Conservation (phyloP, 768 basidiomycete species). For the Xerocomellus dryophilus region DNA sequence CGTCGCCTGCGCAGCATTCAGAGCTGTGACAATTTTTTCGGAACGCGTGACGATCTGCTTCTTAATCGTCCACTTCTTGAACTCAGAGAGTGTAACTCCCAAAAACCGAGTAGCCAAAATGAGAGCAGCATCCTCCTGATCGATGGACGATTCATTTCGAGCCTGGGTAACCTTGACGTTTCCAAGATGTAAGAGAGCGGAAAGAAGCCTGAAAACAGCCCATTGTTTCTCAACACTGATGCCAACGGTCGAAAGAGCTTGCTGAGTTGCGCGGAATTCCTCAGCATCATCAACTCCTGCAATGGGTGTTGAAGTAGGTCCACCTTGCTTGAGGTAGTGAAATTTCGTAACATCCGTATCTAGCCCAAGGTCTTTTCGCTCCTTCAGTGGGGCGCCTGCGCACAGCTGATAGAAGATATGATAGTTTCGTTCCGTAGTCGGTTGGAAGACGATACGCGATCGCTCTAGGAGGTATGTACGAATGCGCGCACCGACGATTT, state of each 20-base stretch:
- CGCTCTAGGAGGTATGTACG: slow-evolving; percentile 97
- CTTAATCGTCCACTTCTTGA: slow-evolving; percentile 99
- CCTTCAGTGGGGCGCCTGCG: slow-evolving; percentile 91
- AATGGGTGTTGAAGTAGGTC: slow-evolving; percentile 82
- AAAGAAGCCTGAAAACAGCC: slow-evolving; percentile 93
- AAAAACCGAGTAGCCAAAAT: slow-evolving; percentile 83
- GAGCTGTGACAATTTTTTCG: slow-evolving; percentile 89
- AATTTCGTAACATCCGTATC: slow-evolving; percentile 85
- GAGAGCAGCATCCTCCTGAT: slow-evolving; percentile 79
- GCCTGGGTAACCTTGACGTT: slow-evolving; percentile 87
- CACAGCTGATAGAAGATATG: slow-evolving; percentile 99
- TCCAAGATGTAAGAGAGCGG: slow-evolving; percentile 94
- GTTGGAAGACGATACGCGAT: slow-evolving; percentile 96
- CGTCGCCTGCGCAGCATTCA: slow-evolving; percentile 85
- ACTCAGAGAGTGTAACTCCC: slow-evolving; percentile 85
- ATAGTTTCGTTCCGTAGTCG: slow-evolving; percentile 95
- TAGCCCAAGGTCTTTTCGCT: slow-evolving; percentile 91
- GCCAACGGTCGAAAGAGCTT: slow-evolving; percentile 93
- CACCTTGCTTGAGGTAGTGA: slow-evolving; percentile 91
- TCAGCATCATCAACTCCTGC: slow-evolving; percentile 92
- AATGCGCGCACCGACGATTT: slow-evolving; percentile 98
- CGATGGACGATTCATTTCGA: slow-evolving; percentile 79
- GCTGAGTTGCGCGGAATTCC: slow-evolving; percentile 91
- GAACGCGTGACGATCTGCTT: slow-evolving; percentile 93
- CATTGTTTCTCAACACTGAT: slow-evolving; percentile 98